Percentiles rank a stretch among this genome's conserved stretches.
Evolutionary conservation across 495 filamentous ascomycete species (phyloP).

Genomic region (Neurospora terricola): DNA sequence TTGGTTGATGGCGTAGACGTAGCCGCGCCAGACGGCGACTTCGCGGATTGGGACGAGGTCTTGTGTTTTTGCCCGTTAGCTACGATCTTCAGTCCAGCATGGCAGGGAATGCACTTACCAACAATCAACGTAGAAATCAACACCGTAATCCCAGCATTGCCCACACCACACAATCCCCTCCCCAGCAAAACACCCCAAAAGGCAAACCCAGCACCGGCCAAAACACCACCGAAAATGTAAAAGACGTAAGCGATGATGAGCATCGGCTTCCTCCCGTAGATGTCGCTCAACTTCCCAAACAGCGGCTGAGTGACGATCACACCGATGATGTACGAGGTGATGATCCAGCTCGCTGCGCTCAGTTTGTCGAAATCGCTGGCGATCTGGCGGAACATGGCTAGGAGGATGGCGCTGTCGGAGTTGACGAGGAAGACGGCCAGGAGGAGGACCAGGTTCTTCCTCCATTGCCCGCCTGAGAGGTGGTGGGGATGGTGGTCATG

Average conservation of each 20-base stretch:
- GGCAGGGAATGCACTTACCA: background rate
- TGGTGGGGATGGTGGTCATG: background rate
- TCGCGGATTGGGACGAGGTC: slow-evolving; percentile 10
- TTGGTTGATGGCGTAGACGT: slow-evolving; percentile 11
- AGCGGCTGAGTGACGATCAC: slow-evolving; percentile 7
- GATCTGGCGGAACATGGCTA: slow-evolving; percentile 12
- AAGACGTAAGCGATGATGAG: slow-evolving; percentile 3
- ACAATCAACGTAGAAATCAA: slow-evolving; percentile 11
- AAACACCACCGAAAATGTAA: slow-evolving; percentile 1
- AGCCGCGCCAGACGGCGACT: slow-evolving; percentile 13
- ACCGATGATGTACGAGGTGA: slow-evolving; percentile 9
- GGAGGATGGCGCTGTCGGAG: slow-evolving; percentile 10
- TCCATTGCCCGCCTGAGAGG: slow-evolving; percentile 2
- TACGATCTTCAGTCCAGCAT: background rate
- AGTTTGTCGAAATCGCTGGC: slow-evolving; percentile 10
- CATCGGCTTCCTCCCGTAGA: slow-evolving; percentile 11
- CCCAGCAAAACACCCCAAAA: slow-evolving; percentile 7
- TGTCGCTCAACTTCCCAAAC: slow-evolving; percentile 11
- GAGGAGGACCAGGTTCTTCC: slow-evolving; percentile 8
- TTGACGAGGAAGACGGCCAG: slow-evolving; percentile 14
- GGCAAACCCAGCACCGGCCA: slow-evolving; percentile 5
- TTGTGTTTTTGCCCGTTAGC: background rate
- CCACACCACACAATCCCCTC: slow-evolving; percentile 6
- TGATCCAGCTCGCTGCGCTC: slow-evolving; percentile 10
- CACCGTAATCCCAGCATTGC: slow-evolving; percentile 10